Evolutionary conservation across 2,329 filamentous ascomycete species (phyloP), one percentile per base, ranked within the genome.

Genomic region (Hymenoscyphus infarciens): DNA sequence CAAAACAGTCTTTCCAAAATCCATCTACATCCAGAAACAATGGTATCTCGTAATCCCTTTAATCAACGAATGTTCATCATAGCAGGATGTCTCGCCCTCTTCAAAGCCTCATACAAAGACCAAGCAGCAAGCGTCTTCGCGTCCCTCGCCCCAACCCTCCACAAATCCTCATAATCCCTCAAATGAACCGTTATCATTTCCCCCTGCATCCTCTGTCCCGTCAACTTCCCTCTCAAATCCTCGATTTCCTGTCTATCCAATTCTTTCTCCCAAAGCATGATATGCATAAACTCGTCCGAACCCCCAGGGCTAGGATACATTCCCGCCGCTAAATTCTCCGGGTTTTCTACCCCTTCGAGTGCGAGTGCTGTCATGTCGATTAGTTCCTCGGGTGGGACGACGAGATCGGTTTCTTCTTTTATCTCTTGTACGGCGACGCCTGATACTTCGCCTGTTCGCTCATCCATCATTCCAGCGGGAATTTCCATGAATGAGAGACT

Each of bases 121-220:
- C 85, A 70, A 5, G 84, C 84, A 19, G 79, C 78, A 45, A 87
- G 75, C 16, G 80, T 80, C 73, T 86, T 87, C 1, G 80, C 79
- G 67, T 87, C 84, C 13, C 82, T 75, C 1, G 78, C 78, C 0
- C 81, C 83, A 67, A 81, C 81, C 64, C 73, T 78, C 83, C 83
- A 87, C 3, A 84, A 75, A 63, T 85, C 77, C 66, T 75, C 74
- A 77, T 86, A 79, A 49, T 74, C 77, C 19, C 86, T 80, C 38
- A 86, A 71, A 73, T 82, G 83, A 55, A 87, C 73, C 15, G 82
- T 84, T 64, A 87, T 87, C 75, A 77, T 84, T 75, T 87, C 83
- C 2, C 83, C 82, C 4, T 84, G 69, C 2, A 79, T 78, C 56
- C 83, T 75, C 65, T 85, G 66, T 0, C 84, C 84, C 29, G 83